Base-by-base conservation (phyloP, 306 rosid genomes). In the Acacia crassicarpa region DNA sequence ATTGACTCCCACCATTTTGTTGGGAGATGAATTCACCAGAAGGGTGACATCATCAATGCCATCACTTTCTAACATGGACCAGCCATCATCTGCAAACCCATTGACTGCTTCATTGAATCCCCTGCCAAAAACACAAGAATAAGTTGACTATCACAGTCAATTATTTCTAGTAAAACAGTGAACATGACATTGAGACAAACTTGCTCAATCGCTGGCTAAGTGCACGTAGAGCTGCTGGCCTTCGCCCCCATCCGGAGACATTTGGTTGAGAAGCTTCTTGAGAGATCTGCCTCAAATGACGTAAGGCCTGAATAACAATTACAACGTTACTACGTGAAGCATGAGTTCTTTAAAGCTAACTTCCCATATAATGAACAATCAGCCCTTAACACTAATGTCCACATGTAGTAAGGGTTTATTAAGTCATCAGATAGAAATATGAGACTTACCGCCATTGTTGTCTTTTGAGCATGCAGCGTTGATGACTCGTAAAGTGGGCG, bases 41-140 rank as follows among this genome's bases (percentile, higher is more conserved):
- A 95, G 88, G 43, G 98, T 89, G 63, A 95, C 91, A 90, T 95
- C 99, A 79, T 95, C 99, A 54, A 90, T 84, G 85, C 98, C 99
- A 74, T 95, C 99, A 82, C 93, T 92, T 82, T 95, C 98, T 86
- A 95, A 83, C 91, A 95, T 86, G 68, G 97, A 93, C 99, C 99
- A 95, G 25, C 98, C 99, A 80, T 95, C 98, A 71, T 92, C 97
- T 22, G 94, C 82, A 85, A 95, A 92, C 27, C 99, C 99, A 67
- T 93, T 95, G 8, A 95, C 92, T 69, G 98, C 99, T 92, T 95
- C 99, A 61, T 95, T 95, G 85, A 95, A 95, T 48, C 99, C 99
- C 91, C 99, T 95, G 85, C 51, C 75, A 41, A 23, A 83, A 54
- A 78, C 43, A 1, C 0, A 49, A 72, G 5, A 66, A 63, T 4